Conservation (phyloP, 306 rosid species). For the Lathyrus sativus region DNA sequence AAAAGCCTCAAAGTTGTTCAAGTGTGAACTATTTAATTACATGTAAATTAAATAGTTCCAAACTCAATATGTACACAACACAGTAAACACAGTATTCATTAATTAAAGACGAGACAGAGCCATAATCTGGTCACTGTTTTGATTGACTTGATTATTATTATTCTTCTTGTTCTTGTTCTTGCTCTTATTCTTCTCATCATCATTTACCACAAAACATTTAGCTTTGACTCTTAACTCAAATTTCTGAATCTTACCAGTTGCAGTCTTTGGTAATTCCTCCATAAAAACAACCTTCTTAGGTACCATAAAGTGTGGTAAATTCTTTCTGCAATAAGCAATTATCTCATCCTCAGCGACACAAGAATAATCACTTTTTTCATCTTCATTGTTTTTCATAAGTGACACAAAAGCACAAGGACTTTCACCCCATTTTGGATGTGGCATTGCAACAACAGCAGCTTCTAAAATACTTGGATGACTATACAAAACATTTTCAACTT, state of each 20-base stretch:
- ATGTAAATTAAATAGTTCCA: not conserved
- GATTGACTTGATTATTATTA: conserved; percentile 15
- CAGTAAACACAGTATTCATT: not conserved
- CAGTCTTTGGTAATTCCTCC: conserved; percentile 52
- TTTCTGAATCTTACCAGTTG: conserved; percentile 52
- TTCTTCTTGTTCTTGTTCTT: not conserved
- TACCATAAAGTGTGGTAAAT: conserved; percentile 51
- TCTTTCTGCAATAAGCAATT: conserved; percentile 42
- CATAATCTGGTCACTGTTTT: conserved; percentile 37
- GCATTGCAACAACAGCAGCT: conserved; percentile 96
- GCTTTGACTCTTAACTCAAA: conserved; percentile 43
- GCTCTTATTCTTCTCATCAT: conserved; percentile 25
- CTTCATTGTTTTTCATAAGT: conserved; percentile 9
- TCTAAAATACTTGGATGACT: conserved; percentile 68
- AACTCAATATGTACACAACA: not conserved
- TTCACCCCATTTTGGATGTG: conserved; percentile 87
- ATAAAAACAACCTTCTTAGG: conserved; percentile 49
- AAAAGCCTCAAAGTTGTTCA: not conserved
- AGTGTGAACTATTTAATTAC: conserved; percentile 13
- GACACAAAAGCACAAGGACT: conserved; percentile 85
- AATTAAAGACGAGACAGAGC: conserved; percentile 59
- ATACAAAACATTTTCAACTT: conserved; percentile 65
- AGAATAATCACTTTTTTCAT: not conserved
- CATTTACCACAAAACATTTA: conserved; percentile 32
- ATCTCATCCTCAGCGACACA: conserved; percentile 40